A percentile compares a stretch with the other conserved stretches of the same genome.
Evolutionary conservation across 192 early-diverging fungal species (phyloP).

Genomic region (Coemansia umbellata): DNA sequence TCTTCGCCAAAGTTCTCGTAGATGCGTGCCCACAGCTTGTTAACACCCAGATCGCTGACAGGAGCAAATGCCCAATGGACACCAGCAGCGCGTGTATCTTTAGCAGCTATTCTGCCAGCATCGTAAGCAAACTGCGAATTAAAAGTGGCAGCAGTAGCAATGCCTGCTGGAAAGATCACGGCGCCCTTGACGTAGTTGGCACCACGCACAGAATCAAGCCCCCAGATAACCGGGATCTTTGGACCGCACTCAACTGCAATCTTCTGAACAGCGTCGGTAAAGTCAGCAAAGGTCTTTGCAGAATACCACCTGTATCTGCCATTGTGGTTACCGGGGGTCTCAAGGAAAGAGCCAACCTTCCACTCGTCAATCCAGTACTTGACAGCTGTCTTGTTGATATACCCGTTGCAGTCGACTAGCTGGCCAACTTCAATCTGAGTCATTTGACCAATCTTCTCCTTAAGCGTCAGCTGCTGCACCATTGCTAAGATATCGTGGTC

Average conservation of each 20-base stretch:
- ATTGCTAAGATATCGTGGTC: conserved; percentile 53
- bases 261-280: conserved; percentile 53
- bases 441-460: conserved; percentile 66
- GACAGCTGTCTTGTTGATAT: conserved; percentile 51
- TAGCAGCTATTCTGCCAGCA: conserved; percentile 57
- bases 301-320: conserved; percentile 54
- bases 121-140: conserved; percentile 56
- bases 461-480: conserved; percentile 44
- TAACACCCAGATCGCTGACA: conserved; percentile 55
- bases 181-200: conserved; percentile 63
- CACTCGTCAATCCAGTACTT: conserved; percentile 56
- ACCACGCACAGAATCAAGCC: conserved; percentile 62
- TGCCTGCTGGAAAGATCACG: conserved; percentile 58
- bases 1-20: conserved; percentile 64
- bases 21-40: conserved; percentile 57
- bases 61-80: conserved; percentile 64
- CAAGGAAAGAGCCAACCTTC: conserved; percentile 61
- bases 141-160: conserved; percentile 58
- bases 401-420: conserved; percentile 54
- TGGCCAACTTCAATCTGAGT: conserved; percentile 55
- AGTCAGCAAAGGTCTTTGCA: conserved; percentile 45
- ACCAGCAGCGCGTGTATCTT: conserved; percentile 61
- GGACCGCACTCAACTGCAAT: conserved; percentile 50
- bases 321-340: conserved; percentile 56
- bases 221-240: conserved; percentile 60